A percentile compares a stretch with the other conserved stretches of the same genome.
These are phyloP conservation scores for Candida dajiaensis DNA, from an alignment of 805 yeast species.

Conservation along the genomic window DNA sequence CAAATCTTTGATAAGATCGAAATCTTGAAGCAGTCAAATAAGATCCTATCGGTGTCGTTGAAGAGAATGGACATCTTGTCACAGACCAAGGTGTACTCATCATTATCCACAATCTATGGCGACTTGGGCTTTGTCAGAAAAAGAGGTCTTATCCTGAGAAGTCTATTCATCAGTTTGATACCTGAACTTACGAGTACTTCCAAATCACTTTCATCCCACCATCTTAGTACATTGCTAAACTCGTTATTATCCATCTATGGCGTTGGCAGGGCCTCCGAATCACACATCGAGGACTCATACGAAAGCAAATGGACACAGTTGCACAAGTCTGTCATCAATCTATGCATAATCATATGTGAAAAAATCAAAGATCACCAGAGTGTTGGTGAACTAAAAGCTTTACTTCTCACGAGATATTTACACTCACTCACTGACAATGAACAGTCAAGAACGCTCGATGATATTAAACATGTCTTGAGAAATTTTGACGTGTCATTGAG, in stretches of 20 bases:
- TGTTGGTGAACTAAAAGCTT: slow-evolving; percentile 40
- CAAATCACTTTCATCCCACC: slow-evolving; percentile 12
- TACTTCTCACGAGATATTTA: slow-evolving; percentile 50
- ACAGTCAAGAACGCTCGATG: slow-evolving; percentile 38
- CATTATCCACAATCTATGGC: slow-evolving; percentile 59
- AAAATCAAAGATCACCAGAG: slow-evolving; percentile 41
- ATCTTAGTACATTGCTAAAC: slow-evolving; percentile 40
- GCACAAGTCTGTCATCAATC: slow-evolving; percentile 48
- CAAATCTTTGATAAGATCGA: slow-evolving; percentile 30
- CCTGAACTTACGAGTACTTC: slow-evolving; percentile 28
- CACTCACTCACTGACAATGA: slow-evolving; percentile 52
- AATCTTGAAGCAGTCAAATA: slow-evolving; percentile 44
- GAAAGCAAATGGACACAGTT: slow-evolving; percentile 48
- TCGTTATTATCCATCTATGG: slow-evolving; percentile 49
- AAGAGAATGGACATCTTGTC: slow-evolving; percentile 40
- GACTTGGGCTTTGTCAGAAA: slow-evolving; percentile 61
- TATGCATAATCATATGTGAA: slow-evolving; percentile 49
- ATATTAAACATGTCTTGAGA: slow-evolving; percentile 26
- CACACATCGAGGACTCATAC: slow-evolving; percentile 18
- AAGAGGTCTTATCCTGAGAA: slow-evolving; percentile 60
- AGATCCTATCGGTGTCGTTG: slow-evolving; percentile 39
- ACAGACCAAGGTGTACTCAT: slow-evolving; percentile 58
- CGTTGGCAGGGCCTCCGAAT: slow-evolving; percentile 35
- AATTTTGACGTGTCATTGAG: slow-evolving; percentile 25
- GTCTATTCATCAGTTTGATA: slow-evolving; percentile 48